A percentile compares a stretch with the other conserved stretches of the same genome.
Conservation (phyloP, 768 basidiomycete genomes). For the Daedalea quercina region DNA sequence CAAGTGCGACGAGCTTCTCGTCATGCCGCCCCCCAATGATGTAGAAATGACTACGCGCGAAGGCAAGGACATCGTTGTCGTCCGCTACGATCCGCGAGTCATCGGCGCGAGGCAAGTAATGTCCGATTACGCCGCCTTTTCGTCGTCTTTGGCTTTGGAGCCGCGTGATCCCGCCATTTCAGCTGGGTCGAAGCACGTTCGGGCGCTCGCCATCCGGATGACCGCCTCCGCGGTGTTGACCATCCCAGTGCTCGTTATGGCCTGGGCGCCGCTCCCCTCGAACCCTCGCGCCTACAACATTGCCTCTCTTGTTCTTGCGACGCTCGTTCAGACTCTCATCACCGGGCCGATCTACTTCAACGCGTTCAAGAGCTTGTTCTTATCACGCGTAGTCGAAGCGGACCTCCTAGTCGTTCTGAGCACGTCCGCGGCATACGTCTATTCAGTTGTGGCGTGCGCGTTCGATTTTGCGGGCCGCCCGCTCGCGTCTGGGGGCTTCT, state of each 20-base stretch:
- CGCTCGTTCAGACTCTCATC: slow-evolving; percentile 29
- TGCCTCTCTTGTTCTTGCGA: slow-evolving; percentile 31
- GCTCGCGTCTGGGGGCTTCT: slow-evolving; percentile 28
- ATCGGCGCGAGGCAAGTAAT: slow-evolving; percentile 29
- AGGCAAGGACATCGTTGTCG: slow-evolving; percentile 10
- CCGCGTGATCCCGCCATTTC: slow-evolving; percentile 18
- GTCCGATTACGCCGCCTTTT: slow-evolving; percentile 20
- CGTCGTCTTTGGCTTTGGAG: slow-evolving; percentile 17
- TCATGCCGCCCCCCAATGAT: slow-evolving; percentile 9
- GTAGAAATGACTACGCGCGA: slow-evolving; percentile 7
- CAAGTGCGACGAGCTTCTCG: slow-evolving; percentile 10
- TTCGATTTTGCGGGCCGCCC: slow-evolving; percentile 25
- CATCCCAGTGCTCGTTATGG: slow-evolving; percentile 35
- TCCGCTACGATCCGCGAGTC: slow-evolving; percentile 19
- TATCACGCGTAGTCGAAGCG: slow-evolving; percentile 31
- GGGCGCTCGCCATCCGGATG: slow-evolving; percentile 24
- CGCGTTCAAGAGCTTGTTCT: slow-evolving; percentile 29
- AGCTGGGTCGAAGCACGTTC: slow-evolving; percentile 27
- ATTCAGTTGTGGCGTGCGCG: slow-evolving; percentile 33
- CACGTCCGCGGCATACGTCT: slow-evolving; percentile 33
- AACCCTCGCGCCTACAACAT: slow-evolving; percentile 28
- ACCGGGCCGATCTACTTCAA: slow-evolving; percentile 31
- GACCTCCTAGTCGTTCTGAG: slow-evolving; percentile 33
- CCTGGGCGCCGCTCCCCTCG: slow-evolving; percentile 33
- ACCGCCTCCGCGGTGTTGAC: slow-evolving; percentile 25